Percentiles rank a stretch among this genome's conserved stretches.
phyloP scores from a whole-genome alignment of 2,329 filamentous ascomycete species.

The Aspergillus ochraceoroseus region DNA sequence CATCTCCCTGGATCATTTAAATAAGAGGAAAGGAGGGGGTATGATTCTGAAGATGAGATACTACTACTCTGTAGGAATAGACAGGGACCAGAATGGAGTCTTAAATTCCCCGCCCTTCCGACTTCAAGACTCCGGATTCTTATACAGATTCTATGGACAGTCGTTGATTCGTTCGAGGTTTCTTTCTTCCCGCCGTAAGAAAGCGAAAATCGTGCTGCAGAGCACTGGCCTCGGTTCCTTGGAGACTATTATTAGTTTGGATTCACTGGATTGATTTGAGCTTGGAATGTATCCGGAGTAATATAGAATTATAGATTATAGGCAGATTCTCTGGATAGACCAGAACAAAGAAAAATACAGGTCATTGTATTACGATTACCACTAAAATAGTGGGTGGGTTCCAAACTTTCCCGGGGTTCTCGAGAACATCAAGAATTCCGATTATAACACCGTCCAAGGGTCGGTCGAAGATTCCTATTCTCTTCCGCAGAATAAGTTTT shows the following conservation, averaged over 20 bases:
- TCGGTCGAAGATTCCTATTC: too few species aligned
- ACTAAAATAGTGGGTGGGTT: conserved; percentile 1
- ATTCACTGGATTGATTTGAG: too few species aligned
- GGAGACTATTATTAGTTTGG: too few species aligned
- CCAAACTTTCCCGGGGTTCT: conserved; percentile 9
- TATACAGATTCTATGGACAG: too few species aligned
- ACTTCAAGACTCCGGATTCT: too few species aligned
- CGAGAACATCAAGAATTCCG: conserved; percentile 5
- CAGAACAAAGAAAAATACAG: too few species aligned
- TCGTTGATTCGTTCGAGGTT: conserved; percentile 14
- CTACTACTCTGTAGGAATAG: too few species aligned
- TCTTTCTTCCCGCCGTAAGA: conserved; percentile 22
- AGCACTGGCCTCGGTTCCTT: not conserved
- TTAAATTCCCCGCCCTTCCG: conserved; percentile 5
- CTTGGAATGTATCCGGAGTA: too few species aligned
- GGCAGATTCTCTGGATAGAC: too few species aligned
- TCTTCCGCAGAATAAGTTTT: not conserved
- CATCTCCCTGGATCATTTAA: too few species aligned
- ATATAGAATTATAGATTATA: too few species aligned
- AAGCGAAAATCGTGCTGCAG: conserved; percentile 11
- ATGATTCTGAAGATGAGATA: conserved; percentile 7
- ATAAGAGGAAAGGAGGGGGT: conserved; percentile 3
- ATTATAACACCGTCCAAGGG: too few species aligned
- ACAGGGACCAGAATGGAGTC: conserved; percentile 6
- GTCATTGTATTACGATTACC: not conserved